Base-by-base conservation (phyloP, 2,329 filamentous ascomycete species). In the Colletotrichum sp. region DNA sequence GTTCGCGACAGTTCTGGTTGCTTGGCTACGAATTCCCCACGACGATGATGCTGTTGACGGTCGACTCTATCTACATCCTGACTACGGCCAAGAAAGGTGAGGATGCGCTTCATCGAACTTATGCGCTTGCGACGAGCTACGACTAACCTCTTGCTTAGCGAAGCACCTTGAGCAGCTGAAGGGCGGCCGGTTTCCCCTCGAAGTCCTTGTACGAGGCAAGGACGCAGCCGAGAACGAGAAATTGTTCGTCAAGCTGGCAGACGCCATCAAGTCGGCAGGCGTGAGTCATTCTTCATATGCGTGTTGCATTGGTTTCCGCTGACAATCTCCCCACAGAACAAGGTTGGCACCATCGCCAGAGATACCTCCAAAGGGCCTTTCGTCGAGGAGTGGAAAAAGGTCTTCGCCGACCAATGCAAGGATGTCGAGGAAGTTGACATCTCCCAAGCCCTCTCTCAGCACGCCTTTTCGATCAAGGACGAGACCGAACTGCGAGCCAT, bases 21-120 rank as follows among this genome's bases (percentile, higher is more conserved):
- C 92, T 99, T 78, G 97, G 97, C 81, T 99, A 99, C 89, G 97
- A 99, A 85, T 99, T 99, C 83, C 97, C 97, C 39, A 96, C 96
- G 52, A 99, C 97, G 0, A 89, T 99, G 78, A 95, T 99, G 89
- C 90, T 99, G 68, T 93, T 99, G 84, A 99, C 96, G 2, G 88
- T 93, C 77, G 97, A 99, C 77, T 92, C 93, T 63, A 90, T 99
- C 80, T 98, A 97, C 86, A 94, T 99, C 76, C 93, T 99, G 79
- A 99, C 97, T 8, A 99, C 97, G 8, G 94, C 95, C 75, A 99
- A 99, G 88, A 99, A 99, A 92, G 96, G 96, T 98, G 83, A 76
- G 77, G 8, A 68, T 39, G 57, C 65, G 76, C 63, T 24, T 36
- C 49, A 60, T 73, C 28, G 39, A 26, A 8, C 21, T 28, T 18